Evolutionary conservation across 176 grass and related monocot species (phyloP).

Genomic region (Saccharum officinarum): DNA sequence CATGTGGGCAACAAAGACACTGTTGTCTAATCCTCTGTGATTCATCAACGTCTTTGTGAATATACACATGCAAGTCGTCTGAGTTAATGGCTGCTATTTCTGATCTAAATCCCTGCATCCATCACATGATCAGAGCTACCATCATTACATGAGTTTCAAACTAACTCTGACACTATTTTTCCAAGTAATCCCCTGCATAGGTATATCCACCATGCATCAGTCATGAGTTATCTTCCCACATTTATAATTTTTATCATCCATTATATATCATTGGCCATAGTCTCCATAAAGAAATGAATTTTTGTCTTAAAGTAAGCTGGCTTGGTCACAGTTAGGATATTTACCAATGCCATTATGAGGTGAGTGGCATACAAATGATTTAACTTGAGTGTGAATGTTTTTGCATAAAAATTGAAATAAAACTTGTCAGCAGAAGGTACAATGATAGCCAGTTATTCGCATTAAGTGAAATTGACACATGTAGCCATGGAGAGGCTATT

Average conservation of each 20-base stretch:
- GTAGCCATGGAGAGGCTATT: constrained; percentile 11
- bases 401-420: constrained; percentile 8
- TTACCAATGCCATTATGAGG: too few species aligned
- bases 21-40: not conserved
- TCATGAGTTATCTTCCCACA: not conserved
- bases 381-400: not conserved
- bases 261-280: not conserved
- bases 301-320: not conserved
- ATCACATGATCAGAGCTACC: constrained; percentile 23
- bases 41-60: not conserved
- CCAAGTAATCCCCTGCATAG: not conserved
- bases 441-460: constrained; percentile 6
- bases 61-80: constrained; percentile 29
- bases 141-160: not conserved
- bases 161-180: not conserved
- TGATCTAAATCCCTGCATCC: constrained; percentile 32
- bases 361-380: not conserved
- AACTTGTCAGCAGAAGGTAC: constrained; percentile 24
- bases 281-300: not conserved
- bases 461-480: constrained; percentile 26
- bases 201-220: not conserved
- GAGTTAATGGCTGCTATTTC: constrained; percentile 47
- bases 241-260: constrained; percentile 1
- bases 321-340: not conserved
- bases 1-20: not conserved